These are phyloP conservation scores for Candida montana DNA, from an alignment of 805 yeast species.

Conservation along the genomic window DNA sequence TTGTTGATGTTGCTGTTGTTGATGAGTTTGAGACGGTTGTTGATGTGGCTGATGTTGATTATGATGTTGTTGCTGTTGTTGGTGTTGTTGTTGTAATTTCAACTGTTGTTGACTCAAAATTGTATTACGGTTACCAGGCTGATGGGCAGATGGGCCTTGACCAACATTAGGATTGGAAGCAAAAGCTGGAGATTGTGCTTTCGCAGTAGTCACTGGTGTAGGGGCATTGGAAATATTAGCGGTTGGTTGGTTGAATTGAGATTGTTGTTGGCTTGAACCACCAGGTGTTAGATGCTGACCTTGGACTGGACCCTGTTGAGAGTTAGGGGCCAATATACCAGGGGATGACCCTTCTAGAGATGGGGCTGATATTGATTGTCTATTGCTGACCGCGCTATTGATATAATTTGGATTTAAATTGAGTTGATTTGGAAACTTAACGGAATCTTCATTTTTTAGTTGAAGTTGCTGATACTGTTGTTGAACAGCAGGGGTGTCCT, in stretches of 20 bases:
- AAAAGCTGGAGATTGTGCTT: not conserved
- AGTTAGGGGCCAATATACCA: not conserved
- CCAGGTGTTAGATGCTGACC: not conserved
- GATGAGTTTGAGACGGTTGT: constrained; percentile 11
- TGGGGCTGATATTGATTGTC: no score
- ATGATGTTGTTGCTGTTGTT: constrained; percentile 9
- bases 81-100: constrained; percentile 6
- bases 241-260: constrained; percentile 6
- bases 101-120: constrained; percentile 8
- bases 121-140: constrained; percentile 1
- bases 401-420: not conserved
- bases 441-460: not conserved
- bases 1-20: constrained; percentile 4
- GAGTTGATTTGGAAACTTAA: not conserved
- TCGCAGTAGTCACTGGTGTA: not conserved
- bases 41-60: constrained; percentile 24
- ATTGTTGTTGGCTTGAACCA: constrained; percentile 7
- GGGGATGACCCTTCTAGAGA: constrained; percentile 2
- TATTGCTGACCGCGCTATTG: no score
- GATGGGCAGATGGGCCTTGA: constrained; percentile 22
- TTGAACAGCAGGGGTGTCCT: constrained; percentile 26
- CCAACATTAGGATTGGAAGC: not conserved
- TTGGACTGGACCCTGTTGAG: not conserved
- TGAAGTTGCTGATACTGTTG: constrained; percentile 17
- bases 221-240: not conserved